A percentile compares a stretch with the other conserved stretches of the same genome.
Conservation (phyloP, 2,329 filamentous ascomycete species). For the Trichoderma pleuroti region DNA sequence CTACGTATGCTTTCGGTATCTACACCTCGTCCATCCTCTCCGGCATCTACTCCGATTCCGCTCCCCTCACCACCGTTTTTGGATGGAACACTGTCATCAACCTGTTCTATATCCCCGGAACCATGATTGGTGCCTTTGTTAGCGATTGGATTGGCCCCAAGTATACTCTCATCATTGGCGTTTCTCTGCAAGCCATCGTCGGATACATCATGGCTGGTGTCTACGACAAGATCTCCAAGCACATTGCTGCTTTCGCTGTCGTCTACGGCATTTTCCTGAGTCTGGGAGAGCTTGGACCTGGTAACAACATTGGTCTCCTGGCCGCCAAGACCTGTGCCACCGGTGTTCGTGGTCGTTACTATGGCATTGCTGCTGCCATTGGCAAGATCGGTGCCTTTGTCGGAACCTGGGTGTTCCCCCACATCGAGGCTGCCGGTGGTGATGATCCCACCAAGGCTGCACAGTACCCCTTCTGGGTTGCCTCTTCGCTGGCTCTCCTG, state of each 20-base stretch:
- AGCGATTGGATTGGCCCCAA: constrained; percentile 78
- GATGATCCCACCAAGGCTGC: constrained; percentile 54
- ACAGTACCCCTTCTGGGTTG: constrained; percentile 90
- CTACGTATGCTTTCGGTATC: constrained; percentile 78
- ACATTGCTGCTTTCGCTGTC: constrained; percentile 37
- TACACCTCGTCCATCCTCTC: constrained; percentile 74
- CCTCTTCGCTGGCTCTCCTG: constrained; percentile 70
- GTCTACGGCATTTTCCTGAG: constrained; percentile 39
- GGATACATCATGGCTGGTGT: constrained; percentile 87
- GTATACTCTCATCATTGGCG: constrained; percentile 67
- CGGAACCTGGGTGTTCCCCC: constrained; percentile 76
- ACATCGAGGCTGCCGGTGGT: constrained; percentile 62
- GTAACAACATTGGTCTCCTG: constrained; percentile 85
- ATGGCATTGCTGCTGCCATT: constrained; percentile 66
- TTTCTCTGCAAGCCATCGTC: constrained; percentile 68
- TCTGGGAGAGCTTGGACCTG: constrained; percentile 63
- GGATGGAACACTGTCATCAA: constrained; percentile 90
- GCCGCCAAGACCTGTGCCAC: constrained; percentile 87
- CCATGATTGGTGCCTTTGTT: constrained; percentile 70
- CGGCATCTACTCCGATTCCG: constrained; percentile 56
- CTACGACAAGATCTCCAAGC: constrained; percentile 65
- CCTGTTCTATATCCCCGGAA: constrained; percentile 83
- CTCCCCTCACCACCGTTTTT: constrained; percentile 71
- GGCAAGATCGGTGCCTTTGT: constrained; percentile 83
- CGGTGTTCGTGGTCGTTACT: constrained; percentile 73